Base-by-base conservation (phyloP, 768 basidiomycete species). In the Pleurotus tuber-regium region DNA sequence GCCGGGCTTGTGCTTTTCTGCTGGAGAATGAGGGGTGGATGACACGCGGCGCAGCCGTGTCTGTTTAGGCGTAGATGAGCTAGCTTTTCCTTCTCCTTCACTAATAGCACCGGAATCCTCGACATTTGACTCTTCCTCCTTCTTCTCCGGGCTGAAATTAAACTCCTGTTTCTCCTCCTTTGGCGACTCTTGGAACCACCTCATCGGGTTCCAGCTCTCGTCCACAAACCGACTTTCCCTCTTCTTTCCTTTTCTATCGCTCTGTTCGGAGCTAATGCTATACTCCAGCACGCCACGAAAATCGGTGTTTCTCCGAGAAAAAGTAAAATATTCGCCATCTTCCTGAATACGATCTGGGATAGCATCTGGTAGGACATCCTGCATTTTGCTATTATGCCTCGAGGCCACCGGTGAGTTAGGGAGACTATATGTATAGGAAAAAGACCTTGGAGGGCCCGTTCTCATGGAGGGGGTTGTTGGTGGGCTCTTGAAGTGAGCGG, bases 401-500 rank as follows among this genome's bases (percentile, higher is more conserved):
- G 67, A 55, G 38, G 59, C 51, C 36, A 61, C 61, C 23, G 74
- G 67, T 1, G 82, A 76, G 16, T 63, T 66, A 1, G 81, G 71
- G 26, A 77, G 66, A 6, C 81, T 75, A 59, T 84, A 84, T 24
- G 78, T 77, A 61, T 80, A 86, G 2, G 86, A 86, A 23, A 89
- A 70, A 0, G 87, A 86, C 33, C 87, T 77, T 4, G 87, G 88
- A 26, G 87, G 86, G 10, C 87, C 88, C 3, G 87, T 89, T 46
- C 87, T 74, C 43, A 71, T 70, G 4, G 85, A 79, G 21, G 88
- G 87, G 0, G 84, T 83, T 43, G 72, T 59, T 26, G 68, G 68
- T 21, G 66, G 68, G 21, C 65, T 64, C 46, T 44, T 60, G 56
- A 61, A 64, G 31, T 62, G 60, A 24, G 64, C 51, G 11, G 40